phyloP scores from a whole-genome alignment of 345 rosid genomes.

The Noccaea bulbosa region DNA sequence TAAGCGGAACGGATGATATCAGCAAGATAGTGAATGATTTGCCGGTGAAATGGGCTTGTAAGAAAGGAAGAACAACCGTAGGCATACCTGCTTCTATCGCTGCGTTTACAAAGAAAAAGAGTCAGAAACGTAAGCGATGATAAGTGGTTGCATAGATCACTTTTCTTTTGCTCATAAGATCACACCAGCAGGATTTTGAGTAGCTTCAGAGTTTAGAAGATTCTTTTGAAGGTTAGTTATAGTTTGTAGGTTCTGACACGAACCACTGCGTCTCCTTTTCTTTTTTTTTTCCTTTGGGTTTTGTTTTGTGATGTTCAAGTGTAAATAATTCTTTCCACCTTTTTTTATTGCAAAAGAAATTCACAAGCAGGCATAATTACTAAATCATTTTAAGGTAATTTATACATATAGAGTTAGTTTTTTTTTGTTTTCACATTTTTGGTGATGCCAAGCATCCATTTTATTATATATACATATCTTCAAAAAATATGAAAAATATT shows the following conservation, averaged over 20 bases:
- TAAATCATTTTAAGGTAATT: no score
- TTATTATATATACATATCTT: no score
- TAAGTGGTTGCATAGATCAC: constrained; percentile 27
- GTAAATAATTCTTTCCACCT: constrained; percentile 25
- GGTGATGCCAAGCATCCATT: no score
- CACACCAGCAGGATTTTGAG: neutral
- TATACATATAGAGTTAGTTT: no score
- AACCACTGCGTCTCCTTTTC: neutral
- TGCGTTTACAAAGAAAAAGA: constrained; percentile 41
- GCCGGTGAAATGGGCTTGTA: constrained; percentile 80
- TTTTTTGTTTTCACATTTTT: no score
- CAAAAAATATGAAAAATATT: no score
- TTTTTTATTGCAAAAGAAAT: neutral
- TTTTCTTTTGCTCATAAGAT: neutral
- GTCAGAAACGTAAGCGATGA: constrained; percentile 41
- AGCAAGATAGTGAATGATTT: constrained; percentile 61
- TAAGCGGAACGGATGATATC: constrained; percentile 60
- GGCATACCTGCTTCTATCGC: constrained; percentile 69
- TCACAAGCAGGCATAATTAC: neutral
- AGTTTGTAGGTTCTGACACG: constrained; percentile 11
- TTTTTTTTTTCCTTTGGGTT: neutral
- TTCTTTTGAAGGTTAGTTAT: constrained; percentile 23
- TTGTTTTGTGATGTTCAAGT: constrained; percentile 1
- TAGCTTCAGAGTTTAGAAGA: constrained; percentile 33
- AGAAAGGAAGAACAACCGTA: constrained; percentile 74